Evolutionary conservation across 1,284 basidiomycete species (phyloP).

Genomic region (Bjerkandera adusta): DNA sequence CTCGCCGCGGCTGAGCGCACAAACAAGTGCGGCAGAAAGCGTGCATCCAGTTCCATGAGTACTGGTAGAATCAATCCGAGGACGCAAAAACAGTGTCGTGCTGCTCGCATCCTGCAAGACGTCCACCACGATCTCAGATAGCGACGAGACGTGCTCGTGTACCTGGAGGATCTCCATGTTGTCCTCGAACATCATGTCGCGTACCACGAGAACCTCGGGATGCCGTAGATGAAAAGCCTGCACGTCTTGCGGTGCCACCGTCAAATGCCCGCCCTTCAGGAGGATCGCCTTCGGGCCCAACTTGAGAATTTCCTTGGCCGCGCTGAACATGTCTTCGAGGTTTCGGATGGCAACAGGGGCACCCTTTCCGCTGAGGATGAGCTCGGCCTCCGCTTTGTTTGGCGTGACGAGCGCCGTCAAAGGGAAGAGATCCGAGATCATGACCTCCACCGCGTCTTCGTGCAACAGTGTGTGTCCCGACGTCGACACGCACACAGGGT

Average conservation of each 20-base stretch:
- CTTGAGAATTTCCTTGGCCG: conserved; percentile 51
- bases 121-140: conserved; percentile 66
- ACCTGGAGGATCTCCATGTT: conserved; percentile 62
- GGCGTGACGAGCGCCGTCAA: conserved; percentile 80
- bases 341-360: conserved; percentile 37
- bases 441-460: conserved; percentile 58
- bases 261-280: conserved; percentile 87
- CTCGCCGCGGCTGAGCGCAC: conserved; percentile 56
- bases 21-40: conserved; percentile 80
- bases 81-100: conserved; percentile 61
- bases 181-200: conserved; percentile 44
- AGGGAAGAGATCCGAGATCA: conserved; percentile 71
- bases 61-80: conserved; percentile 63
- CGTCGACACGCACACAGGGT: conserved; percentile 93
- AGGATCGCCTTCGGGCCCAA: conserved; percentile 64
- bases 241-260: conserved; percentile 45
- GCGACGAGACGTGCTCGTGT: conserved; percentile 20
- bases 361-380: conserved; percentile 50
- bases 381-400: conserved; percentile 81
- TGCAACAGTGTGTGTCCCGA: conserved; percentile 84
- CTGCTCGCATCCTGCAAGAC: conserved; percentile 51
- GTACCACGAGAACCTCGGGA: conserved; percentile 36
- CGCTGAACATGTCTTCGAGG: conserved; percentile 64
- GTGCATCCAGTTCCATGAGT: conserved; percentile 97
- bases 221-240: conserved; percentile 25